Percentiles rank a stretch among this genome's conserved stretches.
These are phyloP conservation scores for Phyllosticta capitalensis DNA, from an alignment of 2,329 filamentous ascomycete species.

Conservation along the genomic window DNA sequence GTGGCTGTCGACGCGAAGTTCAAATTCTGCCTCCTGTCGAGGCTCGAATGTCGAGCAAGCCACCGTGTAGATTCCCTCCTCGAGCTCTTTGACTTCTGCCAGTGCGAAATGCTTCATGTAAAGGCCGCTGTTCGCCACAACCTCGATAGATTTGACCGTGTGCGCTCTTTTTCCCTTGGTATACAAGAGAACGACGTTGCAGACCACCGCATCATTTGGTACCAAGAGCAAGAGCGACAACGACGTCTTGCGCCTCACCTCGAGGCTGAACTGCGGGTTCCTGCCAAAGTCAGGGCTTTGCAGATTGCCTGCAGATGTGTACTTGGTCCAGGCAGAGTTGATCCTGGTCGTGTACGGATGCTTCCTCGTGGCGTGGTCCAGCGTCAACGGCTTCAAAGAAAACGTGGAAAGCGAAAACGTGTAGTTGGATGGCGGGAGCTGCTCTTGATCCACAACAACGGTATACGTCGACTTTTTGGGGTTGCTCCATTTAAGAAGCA, in stretches of 20 bases:
- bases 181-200: conserved; percentile 80
- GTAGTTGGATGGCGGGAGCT: conserved; percentile 62
- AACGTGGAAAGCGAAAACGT: conserved; percentile 84
- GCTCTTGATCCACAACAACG: conserved; percentile 68
- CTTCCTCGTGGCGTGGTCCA: conserved; percentile 53
- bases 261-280: conserved; percentile 78
- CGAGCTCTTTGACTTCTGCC: conserved; percentile 51
- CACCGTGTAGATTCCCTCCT: conserved; percentile 70
- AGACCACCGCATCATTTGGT: conserved; percentile 54
- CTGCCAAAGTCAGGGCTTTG: conserved; percentile 65
- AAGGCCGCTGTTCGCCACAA: conserved; percentile 76
- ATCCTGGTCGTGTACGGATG: conserved; percentile 52
- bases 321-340: conserved; percentile 61
- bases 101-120: conserved; percentile 74
- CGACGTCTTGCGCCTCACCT: conserved; percentile 46
- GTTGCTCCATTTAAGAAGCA: conserved; percentile 64
- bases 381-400: conserved; percentile 51
- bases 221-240: conserved; percentile 68
- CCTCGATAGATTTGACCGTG: conserved; percentile 61
- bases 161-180: conserved; percentile 63
- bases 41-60: conserved; percentile 86
- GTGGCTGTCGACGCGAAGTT: conserved; percentile 62
- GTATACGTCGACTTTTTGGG: conserved; percentile 45
- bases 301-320: conserved; percentile 77
- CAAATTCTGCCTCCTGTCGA: conserved; percentile 65